These are phyloP conservation scores for Kalmusia sp. DNA, from an alignment of 2,329 filamentous ascomycete species.

Conservation along the genomic window DNA sequence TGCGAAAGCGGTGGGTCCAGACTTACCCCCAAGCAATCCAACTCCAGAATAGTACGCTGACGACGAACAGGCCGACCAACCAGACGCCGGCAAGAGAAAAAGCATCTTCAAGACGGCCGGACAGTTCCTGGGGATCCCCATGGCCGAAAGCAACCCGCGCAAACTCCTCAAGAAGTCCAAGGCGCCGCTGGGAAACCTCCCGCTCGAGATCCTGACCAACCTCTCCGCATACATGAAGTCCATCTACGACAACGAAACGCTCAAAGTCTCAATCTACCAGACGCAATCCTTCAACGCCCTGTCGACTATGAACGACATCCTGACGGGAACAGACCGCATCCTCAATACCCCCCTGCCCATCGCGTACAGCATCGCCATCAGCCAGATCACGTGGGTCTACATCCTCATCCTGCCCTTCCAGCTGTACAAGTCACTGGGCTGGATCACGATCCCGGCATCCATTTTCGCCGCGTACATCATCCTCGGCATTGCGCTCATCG, in stretches of 20 bases:
- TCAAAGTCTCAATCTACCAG: slow-evolving; percentile 65
- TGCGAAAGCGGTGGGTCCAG: slow-evolving; percentile 57
- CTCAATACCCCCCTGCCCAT: slow-evolving; percentile 81
- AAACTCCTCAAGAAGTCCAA: slow-evolving; percentile 75
- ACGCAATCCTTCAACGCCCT: slow-evolving; percentile 67
- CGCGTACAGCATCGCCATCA: slow-evolving; percentile 84
- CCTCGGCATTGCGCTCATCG: slow-evolving; percentile 66
- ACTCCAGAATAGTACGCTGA: background rate
- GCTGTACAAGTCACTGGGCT: slow-evolving; percentile 67
- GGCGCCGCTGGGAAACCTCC: slow-evolving; percentile 78
- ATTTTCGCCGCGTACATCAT: slow-evolving; percentile 80
- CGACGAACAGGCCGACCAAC: slow-evolving; percentile 32
- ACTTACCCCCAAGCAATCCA: background rate
- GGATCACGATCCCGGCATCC: slow-evolving; percentile 79
- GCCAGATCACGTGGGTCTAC: slow-evolving; percentile 86
- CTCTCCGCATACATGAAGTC: slow-evolving; percentile 71
- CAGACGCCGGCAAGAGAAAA: slow-evolving; percentile 38
- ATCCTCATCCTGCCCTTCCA: slow-evolving; percentile 83
- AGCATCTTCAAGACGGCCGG: slow-evolving; percentile 65
- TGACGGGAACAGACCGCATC: slow-evolving; percentile 76
- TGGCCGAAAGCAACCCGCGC: slow-evolving; percentile 78
- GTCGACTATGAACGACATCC: slow-evolving; percentile 71
- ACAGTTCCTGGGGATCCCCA: slow-evolving; percentile 76
- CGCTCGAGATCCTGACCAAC: slow-evolving; percentile 78
- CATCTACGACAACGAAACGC: slow-evolving; percentile 62